Evolutionary conservation across 2,329 filamentous ascomycete genomes (phyloP).

Genomic region (Cytospora chrysosperma): DNA sequence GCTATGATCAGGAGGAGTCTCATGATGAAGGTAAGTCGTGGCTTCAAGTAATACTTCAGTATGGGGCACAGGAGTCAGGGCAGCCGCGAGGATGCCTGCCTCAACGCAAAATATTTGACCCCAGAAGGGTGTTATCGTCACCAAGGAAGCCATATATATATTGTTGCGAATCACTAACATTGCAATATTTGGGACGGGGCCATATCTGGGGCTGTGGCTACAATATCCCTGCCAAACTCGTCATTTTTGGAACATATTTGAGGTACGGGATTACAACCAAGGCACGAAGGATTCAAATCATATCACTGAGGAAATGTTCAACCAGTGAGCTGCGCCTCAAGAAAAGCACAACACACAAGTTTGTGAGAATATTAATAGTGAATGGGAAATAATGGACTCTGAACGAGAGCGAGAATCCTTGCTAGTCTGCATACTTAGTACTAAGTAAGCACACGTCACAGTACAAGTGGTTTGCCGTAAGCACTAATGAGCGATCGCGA

Average conservation of each 20-base stretch:
- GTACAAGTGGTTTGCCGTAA: neutral
- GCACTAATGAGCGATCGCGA: neutral
- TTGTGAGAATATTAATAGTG: too few species aligned
- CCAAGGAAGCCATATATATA: neutral
- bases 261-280: too few species aligned
- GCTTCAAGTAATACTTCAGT: neutral
- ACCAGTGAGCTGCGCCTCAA: too few species aligned
- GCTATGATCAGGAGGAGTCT: neutral
- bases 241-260: neutral
- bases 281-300: neutral
- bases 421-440: neutral
- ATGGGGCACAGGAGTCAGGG: neutral
- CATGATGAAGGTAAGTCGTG: neutral
- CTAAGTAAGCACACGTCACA: neutral
- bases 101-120: too few species aligned
- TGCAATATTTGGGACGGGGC: neutral
- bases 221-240: neutral
- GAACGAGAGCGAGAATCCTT: constrained; percentile 3
- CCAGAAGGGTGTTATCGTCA: neutral
- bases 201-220: neutral
- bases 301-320: too few species aligned
- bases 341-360: too few species aligned
- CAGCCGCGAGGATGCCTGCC: neutral
- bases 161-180: neutral
- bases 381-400: neutral